Percentiles rank a stretch among this genome's conserved stretches.
phyloP scores from a whole-genome alignment of 192 early-diverging fungal species.

The Mortierella claussenii region DNA sequence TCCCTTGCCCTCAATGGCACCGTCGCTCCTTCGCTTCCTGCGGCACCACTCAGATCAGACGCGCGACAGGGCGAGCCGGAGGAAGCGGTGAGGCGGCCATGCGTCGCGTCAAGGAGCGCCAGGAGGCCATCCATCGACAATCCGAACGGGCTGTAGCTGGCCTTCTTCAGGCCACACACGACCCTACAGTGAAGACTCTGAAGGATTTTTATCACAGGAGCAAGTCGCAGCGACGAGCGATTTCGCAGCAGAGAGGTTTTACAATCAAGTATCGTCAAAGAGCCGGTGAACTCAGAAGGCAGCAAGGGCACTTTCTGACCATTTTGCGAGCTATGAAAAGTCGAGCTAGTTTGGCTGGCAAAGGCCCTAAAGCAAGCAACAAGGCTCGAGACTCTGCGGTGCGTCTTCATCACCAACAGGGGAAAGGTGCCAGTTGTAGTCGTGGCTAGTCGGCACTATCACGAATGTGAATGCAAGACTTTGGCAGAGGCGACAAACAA shows the following conservation, averaged over 20 bases:
- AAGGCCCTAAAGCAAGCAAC: slow-evolving; percentile 10
- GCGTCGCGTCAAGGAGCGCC: slow-evolving; percentile 18
- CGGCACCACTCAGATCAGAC: too few relatives aligned
- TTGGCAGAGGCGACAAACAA: slow-evolving; percentile 16
- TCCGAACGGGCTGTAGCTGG: background rate
- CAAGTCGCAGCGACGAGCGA: slow-evolving; percentile 6
- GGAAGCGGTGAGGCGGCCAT: slow-evolving; percentile 14
- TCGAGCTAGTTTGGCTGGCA: slow-evolving; percentile 22
- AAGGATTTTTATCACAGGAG: slow-evolving; percentile 29
- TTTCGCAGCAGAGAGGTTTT: slow-evolving; percentile 18
- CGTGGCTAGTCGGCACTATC: background rate
- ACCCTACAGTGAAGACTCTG: slow-evolving; percentile 4
- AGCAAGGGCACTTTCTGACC: slow-evolving; percentile 31
- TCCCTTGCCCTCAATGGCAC: too few relatives aligned
- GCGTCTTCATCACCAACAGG: too few relatives aligned
- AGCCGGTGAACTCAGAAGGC: slow-evolving; percentile 28
- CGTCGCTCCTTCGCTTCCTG: too few relatives aligned
- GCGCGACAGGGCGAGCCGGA: too few relatives aligned
- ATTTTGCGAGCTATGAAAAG: slow-evolving; percentile 41
- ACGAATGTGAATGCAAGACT: too few relatives aligned
- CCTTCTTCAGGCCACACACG: background rate
- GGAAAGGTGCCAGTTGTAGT: too few relatives aligned
- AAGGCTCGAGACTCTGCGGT: slow-evolving; percentile 25
- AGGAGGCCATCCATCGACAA: slow-evolving; percentile 13
- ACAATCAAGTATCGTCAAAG: slow-evolving; percentile 14